phyloP scores from a whole-genome alignment of 1,284 basidiomycete genomes.

The Mycena citricolor region DNA sequence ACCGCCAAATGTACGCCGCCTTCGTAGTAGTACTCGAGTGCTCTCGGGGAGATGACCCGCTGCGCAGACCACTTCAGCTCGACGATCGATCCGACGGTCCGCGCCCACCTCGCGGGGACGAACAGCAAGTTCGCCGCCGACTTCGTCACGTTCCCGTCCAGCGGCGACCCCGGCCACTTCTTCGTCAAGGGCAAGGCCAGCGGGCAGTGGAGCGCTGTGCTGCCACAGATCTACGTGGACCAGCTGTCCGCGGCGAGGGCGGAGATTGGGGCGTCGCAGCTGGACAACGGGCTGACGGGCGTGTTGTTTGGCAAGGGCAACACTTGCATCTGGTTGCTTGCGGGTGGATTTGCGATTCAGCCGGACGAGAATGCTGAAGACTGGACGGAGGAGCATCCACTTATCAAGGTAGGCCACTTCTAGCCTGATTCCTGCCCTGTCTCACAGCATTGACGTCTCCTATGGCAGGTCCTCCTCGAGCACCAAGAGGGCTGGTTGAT shows the following conservation, averaged over 20 bases:
- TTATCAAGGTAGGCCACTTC: too few species aligned
- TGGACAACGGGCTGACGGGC: constrained; percentile 8
- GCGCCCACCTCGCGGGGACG: constrained; percentile 4
- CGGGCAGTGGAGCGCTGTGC: constrained; percentile 7
- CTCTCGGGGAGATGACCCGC: too few species aligned
- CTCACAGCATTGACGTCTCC: too few species aligned
- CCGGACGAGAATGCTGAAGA: neutral
- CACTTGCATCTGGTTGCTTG: constrained; percentile 2
- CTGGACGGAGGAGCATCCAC: constrained; percentile 3
- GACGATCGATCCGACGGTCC: constrained; percentile 1
- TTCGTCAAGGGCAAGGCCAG: constrained; percentile 6
- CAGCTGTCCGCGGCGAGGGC: neutral
- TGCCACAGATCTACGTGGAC: neutral
- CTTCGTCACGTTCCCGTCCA: constrained; percentile 12
- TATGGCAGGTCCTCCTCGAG: too few species aligned
- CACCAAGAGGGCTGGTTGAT: too few species aligned
- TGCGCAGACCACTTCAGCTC: constrained; percentile 13
- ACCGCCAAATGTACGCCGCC: constrained; percentile 3
- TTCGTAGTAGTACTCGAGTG: neutral
- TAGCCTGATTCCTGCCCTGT: too few species aligned
- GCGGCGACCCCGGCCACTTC: neutral
- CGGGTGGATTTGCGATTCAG: constrained; percentile 8
- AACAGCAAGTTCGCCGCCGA: constrained; percentile 7
- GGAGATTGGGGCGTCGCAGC: neutral
- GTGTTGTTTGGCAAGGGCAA: constrained; percentile 13